Evolutionary conservation across 441 rosid genomes (phyloP).

Genomic region (Croton laevigatus): DNA sequence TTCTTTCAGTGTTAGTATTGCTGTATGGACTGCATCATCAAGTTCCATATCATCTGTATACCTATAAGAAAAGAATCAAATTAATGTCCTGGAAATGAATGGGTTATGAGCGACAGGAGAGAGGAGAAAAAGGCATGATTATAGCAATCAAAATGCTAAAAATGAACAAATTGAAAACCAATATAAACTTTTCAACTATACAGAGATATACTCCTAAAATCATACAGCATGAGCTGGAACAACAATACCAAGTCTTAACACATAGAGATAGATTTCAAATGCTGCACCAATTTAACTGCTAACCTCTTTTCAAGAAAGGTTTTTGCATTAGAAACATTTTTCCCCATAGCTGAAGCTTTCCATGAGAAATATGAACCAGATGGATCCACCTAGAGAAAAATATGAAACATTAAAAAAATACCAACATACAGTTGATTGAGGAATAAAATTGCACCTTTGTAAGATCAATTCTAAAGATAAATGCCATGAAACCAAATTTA

Average conservation of each 20-base stretch:
- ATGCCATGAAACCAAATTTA: neutral
- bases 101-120: neutral
- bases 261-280: neutral
- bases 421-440: neutral
- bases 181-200: neutral
- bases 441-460: neutral
- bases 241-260: neutral
- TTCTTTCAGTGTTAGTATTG: slow-evolving; percentile 90
- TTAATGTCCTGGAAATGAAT: neutral
- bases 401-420: neutral
- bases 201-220: slow-evolving; percentile 1
- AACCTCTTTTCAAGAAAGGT: slow-evolving; percentile 98
- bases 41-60: slow-evolving; percentile 99
- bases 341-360: slow-evolving; percentile 99
- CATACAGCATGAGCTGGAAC: neutral
- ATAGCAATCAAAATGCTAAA: neutral
- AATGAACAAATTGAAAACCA: too few relatives aligned
- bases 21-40: slow-evolving; percentile 99
- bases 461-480: neutral
- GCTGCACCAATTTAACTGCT: slow-evolving; percentile 6
- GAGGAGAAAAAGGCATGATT: neutral
- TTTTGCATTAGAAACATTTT: slow-evolving; percentile 97
- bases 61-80: slow-evolving; percentile 30
- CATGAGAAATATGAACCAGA: slow-evolving; percentile 99
- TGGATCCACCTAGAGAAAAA: slow-evolving; percentile 73